Percentiles rank a stretch among this genome's conserved stretches.
These are phyloP conservation scores for Wickerhamomyces sp. DNA, from an alignment of 1,139 yeast genomes.

Conservation along the genomic window DNA sequence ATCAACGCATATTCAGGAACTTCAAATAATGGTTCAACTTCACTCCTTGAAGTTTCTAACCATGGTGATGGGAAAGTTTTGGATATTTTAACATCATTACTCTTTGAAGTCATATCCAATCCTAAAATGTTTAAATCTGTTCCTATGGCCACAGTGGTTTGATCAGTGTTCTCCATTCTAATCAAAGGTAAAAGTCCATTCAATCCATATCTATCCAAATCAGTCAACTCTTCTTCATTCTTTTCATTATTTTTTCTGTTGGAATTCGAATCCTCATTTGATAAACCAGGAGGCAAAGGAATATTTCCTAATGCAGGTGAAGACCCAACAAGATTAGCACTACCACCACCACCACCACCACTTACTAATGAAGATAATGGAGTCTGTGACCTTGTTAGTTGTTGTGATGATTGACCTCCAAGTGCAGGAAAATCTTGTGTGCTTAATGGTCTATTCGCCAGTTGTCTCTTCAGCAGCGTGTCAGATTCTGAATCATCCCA, in stretches of 20 bases:
- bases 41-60: slow-evolving; percentile 86
- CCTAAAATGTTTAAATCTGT: slow-evolving; percentile 76
- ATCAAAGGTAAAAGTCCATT: slow-evolving; percentile 66
- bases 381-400: slow-evolving; percentile 11
- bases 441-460: slow-evolving; percentile 9
- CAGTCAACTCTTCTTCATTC: slow-evolving; percentile 17
- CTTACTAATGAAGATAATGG: slow-evolving; percentile 1
- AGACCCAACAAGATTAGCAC: too few species aligned
- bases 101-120: slow-evolving; percentile 43
- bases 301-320: too few species aligned
- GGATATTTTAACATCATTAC: slow-evolving; percentile 43
- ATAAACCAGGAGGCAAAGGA: too few species aligned
- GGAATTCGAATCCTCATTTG: too few species aligned
- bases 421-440: slow-evolving; percentile 27
- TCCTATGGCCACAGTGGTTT: slow-evolving; percentile 73
- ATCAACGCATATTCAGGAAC: slow-evolving; percentile 38
- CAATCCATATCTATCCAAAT: slow-evolving; percentile 65
- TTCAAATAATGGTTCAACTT: slow-evolving; percentile 78
- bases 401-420: slow-evolving; percentile 8
- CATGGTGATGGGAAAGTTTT: slow-evolving; percentile 87
- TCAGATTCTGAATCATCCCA: slow-evolving; percentile 5
- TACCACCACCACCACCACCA: background rate
- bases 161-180: slow-evolving; percentile 61
- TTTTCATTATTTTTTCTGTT: slow-evolving; percentile 1
- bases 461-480: slow-evolving; percentile 3